These are phyloP conservation scores for Fraxinus pennsylvanica DNA, from an alignment of 257 asterid species.

Conservation along the genomic window DNA sequence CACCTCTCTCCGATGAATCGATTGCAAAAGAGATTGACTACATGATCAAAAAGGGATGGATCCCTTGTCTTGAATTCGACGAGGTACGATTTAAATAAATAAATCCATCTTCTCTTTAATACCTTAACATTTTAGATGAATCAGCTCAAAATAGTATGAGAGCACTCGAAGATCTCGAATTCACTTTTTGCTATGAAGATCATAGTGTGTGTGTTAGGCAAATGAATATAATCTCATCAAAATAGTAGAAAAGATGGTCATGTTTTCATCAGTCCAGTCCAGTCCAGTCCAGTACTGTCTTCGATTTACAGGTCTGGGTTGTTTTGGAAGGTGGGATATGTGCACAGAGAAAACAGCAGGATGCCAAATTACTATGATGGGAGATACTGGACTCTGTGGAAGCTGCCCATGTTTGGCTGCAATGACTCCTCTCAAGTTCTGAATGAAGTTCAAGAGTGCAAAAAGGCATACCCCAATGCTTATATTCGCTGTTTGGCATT, in stretches of 20 bases:
- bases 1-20: constrained; percentile 44
- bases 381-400: constrained; percentile 61
- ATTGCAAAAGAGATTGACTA: constrained; percentile 48
- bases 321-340: constrained; percentile 39
- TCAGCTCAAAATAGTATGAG: neutral
- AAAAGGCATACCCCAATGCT: constrained; percentile 48
- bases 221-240: too few relatives aligned
- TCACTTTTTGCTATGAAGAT: too few relatives aligned
- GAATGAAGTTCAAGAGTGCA: constrained; percentile 49
- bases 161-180: neutral
- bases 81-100: constrained; percentile 29
- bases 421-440: constrained; percentile 42
- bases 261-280: neutral
- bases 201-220: too few relatives aligned
- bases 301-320: neutral
- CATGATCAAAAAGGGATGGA: constrained; percentile 51
- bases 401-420: constrained; percentile 67
- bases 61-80: constrained; percentile 59
- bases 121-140: neutral
- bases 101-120: neutral
- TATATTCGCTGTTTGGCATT: constrained; percentile 57
- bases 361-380: constrained; percentile 62
- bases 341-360: constrained; percentile 45
- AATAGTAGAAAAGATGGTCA: too few relatives aligned
- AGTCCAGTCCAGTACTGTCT: too few relatives aligned